These are phyloP conservation scores for Micractinium conductrix DNA, from an alignment of 139 green algal species.

Conservation along the genomic window DNA sequence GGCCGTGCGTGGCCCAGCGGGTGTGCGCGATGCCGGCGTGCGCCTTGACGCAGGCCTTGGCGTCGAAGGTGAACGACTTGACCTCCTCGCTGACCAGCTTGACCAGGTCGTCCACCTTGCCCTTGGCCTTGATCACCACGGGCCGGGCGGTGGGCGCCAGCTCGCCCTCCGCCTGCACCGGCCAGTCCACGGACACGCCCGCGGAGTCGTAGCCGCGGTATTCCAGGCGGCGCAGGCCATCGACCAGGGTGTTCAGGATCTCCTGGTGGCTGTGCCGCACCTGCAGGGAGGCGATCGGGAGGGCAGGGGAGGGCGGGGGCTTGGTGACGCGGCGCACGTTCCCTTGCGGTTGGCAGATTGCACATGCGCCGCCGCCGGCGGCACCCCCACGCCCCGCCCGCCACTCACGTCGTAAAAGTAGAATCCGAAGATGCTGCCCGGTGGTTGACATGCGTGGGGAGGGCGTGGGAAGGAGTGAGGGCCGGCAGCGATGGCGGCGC, in stretches of 20 bases:
- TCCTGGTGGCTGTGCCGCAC: conserved; percentile 63
- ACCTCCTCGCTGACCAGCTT: conserved; percentile 58
- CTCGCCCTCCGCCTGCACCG: conserved; percentile 25
- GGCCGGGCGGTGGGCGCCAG: conserved; percentile 30
- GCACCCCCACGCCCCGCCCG: not conserved
- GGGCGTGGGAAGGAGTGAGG: too few relatives aligned
- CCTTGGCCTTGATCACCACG: conserved; percentile 84
- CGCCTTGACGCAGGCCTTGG: conserved; percentile 54
- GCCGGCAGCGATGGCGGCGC: too few relatives aligned
- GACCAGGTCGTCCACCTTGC: conserved; percentile 92
- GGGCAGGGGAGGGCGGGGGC: not conserved
- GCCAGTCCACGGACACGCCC: conserved; percentile 88
- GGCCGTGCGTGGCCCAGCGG: conserved; percentile 97
- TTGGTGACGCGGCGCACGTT: not conserved
- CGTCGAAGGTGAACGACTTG: conserved; percentile 46
- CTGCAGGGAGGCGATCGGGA: conserved; percentile 16
- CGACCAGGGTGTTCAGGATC: conserved; percentile 91
- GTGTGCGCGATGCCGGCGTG: conserved; percentile 96
- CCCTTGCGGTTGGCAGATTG: too few relatives aligned
- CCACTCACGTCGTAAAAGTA: conserved; percentile 51
- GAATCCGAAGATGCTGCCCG: conserved; percentile 47
- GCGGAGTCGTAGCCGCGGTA: conserved; percentile 98
- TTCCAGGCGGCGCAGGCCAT: conserved; percentile 91
- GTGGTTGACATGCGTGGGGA: not conserved
- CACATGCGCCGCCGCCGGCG: not conserved